phyloP scores from a whole-genome alignment of 192 early-diverging fungal species.

The Rhizoclosmatium globosum region DNA sequence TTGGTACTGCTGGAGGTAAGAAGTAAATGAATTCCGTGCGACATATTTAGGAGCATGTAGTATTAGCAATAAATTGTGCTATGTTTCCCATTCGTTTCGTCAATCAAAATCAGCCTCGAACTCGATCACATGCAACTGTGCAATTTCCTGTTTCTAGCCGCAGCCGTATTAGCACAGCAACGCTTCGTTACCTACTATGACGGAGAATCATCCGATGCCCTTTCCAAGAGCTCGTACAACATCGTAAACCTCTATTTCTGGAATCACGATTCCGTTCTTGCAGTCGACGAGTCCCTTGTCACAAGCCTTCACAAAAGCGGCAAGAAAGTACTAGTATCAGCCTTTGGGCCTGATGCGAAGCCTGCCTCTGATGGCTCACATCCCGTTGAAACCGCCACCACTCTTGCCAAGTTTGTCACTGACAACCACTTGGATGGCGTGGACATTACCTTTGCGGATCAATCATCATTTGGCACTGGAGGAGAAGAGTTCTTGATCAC shows the following conservation, averaged over 20 bases:
- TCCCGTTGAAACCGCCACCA: not conserved
- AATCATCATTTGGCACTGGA: not conserved
- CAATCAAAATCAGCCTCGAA: no score
- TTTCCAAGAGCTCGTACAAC: not conserved
- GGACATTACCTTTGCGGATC: not conserved
- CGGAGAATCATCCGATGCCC: not conserved
- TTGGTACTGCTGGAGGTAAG: constrained; percentile 39
- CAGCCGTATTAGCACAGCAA: no score
- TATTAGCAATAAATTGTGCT: no score
- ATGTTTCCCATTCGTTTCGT: no score
- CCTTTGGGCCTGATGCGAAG: not conserved
- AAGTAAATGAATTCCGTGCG: not conserved
- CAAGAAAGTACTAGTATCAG: constrained; percentile 2
- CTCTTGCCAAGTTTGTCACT: not conserved
- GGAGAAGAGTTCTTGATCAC: not conserved
- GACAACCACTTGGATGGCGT: not conserved
- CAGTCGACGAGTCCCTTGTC: not conserved
- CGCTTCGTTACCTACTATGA: no score
- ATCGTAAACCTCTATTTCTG: constrained; percentile 8
- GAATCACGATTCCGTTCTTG: not conserved
- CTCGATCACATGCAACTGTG: no score
- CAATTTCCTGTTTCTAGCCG: no score
- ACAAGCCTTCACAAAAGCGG: not conserved
- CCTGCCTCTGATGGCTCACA: not conserved
- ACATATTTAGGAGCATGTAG: no score